Base-by-base conservation (phyloP, 345 rosid species). In the Salix viminalis region DNA sequence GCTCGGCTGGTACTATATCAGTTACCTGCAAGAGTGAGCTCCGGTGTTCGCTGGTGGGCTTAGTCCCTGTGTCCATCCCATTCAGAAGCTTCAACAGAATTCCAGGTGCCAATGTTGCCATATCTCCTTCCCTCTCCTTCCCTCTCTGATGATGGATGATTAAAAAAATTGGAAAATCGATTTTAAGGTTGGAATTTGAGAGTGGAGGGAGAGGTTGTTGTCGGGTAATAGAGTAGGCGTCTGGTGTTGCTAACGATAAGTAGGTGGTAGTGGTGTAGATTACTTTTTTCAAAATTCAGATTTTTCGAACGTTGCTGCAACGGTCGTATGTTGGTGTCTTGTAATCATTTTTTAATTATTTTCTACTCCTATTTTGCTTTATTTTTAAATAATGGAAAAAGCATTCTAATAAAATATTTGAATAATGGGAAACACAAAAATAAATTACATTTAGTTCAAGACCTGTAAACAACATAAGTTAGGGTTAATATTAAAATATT, bases 1-100 rank as follows among this genome's bases (percentile, higher is more conserved):
- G 98, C 69, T 96, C 97, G 24, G 92, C 90, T 0, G 99, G 99
- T 50, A 96, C 98, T 4, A 96, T 96, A 78, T 94, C 98, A 0
- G 97, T 91, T 30, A 96, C 97, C 65, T 96, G 99, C 68, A 96
- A 76, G 28, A 96, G 85, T 34, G 99, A 92, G 81, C 87, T 92
- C 77, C 99, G 85, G 83, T 94, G 96, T 77, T 94, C 98, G 46
- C 91, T 72, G 1, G 99, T 94, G 52, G 98, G 85, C 80, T 92
- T 96, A 32, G 87, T 87, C 26, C 98, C 98, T 7, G 90, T 89
- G 82, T 86, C 89, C 99, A 94, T 92, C 12, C 92, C 97, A 70
- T 88, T 85, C 24, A 96, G 86, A 7, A 96, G 94, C 79, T 90
- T 92, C 83, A 88, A 78, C 5, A 96, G 84, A 77, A 90, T 81